phyloP scores from a whole-genome alignment of 2,329 filamentous ascomycete species.

The Botrytis paeoniae region DNA sequence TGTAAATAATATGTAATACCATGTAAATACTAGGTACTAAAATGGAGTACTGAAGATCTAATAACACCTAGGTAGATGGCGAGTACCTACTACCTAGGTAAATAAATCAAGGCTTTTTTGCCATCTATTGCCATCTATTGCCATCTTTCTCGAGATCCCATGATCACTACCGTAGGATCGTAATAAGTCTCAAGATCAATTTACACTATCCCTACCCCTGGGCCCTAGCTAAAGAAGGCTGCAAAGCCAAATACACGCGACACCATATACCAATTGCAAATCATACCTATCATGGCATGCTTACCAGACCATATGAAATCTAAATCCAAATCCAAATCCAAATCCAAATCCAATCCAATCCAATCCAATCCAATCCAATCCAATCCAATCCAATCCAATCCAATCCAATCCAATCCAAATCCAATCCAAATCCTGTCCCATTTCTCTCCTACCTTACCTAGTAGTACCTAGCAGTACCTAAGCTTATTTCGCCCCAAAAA shows the following conservation, averaged over 20 bases:
- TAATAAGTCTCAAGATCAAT: neutral
- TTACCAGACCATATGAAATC: neutral
- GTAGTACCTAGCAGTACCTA: neutral
- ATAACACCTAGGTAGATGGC: neutral
- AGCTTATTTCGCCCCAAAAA: neutral
- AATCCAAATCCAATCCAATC: neutral
- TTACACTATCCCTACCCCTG: neutral
- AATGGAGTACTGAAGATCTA: neutral
- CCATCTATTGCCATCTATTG: neutral
- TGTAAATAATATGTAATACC: neutral
- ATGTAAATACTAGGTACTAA: neutral
- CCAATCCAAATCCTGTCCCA: too few relatives aligned
- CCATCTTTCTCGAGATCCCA: constrained; percentile 2
- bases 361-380: neutral
- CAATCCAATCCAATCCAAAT: too few relatives aligned
- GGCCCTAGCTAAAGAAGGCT: neutral
- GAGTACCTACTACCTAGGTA: neutral
- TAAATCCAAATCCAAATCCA: neutral
- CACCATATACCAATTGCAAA: neutral
- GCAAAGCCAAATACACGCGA: constrained; percentile 1
- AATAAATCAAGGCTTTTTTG: neutral
- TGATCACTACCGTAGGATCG: neutral
- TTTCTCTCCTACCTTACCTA: neutral
- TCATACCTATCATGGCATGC: neutral
- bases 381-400: neutral